These are phyloP conservation scores for Mortierella alpina DNA, from an alignment of 192 early-diverging fungal species.

Conservation along the genomic window DNA sequence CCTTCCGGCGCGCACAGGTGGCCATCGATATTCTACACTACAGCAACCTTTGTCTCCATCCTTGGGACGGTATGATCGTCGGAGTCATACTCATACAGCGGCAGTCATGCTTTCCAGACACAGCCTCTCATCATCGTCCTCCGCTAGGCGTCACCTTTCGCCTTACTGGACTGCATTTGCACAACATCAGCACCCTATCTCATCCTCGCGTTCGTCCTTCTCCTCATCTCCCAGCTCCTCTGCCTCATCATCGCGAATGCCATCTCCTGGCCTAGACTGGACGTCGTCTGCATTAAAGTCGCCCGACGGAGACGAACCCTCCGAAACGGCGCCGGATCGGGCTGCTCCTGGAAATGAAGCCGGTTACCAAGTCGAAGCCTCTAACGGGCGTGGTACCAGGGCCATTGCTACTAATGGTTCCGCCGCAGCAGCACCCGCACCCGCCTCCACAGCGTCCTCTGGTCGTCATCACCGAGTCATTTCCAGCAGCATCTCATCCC, in stretches of 20 bases:
- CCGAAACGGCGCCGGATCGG: too few relatives aligned
- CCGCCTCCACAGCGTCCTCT: background rate
- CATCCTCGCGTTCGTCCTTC: slow-evolving; percentile 4
- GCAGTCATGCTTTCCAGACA: background rate
- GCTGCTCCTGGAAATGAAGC: too few relatives aligned
- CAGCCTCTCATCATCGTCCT: slow-evolving; percentile 5
- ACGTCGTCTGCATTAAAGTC: background rate
- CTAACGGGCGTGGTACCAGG: too few relatives aligned
- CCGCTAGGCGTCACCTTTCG: slow-evolving; percentile 1
- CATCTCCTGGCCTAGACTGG: slow-evolving; percentile 7
- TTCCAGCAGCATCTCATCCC: slow-evolving; percentile 14
- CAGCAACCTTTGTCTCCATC: background rate
- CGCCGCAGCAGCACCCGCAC: background rate
- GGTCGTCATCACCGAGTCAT: background rate
- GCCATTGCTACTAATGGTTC: background rate
- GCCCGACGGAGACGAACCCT: too few relatives aligned
- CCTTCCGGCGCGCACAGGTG: background rate
- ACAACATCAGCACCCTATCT: slow-evolving; percentile 1
- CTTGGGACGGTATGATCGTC: slow-evolving; percentile 10
- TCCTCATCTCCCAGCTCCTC: slow-evolving; percentile 21
- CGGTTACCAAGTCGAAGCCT: too few relatives aligned
- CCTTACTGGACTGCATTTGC: slow-evolving; percentile 16
- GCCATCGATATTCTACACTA: background rate
- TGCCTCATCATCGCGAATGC: slow-evolving; percentile 13
- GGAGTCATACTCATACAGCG: background rate